Evolutionary conservation across 768 basidiomycete species (phyloP), one percentile per base, ranked within the genome.

Genomic region (Boletus sensibilis): DNA sequence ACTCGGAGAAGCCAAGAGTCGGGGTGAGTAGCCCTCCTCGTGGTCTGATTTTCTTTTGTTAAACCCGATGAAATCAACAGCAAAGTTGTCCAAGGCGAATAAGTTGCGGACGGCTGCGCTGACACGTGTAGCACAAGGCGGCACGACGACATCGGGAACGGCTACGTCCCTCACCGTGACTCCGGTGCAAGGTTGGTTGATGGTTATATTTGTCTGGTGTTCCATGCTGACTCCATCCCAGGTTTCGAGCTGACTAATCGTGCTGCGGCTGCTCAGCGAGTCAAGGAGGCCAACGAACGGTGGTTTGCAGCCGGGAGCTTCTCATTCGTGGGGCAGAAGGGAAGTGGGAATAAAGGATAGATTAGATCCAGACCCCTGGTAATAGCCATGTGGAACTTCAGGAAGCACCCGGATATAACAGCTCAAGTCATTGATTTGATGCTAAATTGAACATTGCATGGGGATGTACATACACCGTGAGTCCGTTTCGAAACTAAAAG

Each of bases 161-260:
- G 88, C 92, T 5, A 98, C 95, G 0, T 94, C 92, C 18, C 75
- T 98, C 55, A 90, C 89, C 8, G 95, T 98, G 56, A 98, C 96
- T 5, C 96, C 96, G 14, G 91, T 94, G 5, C 96, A 98, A 85
- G 96, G 92, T 85, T 58, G 38, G 78, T 62, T 41, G 47, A 37
- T 27, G 6, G 31, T 40, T 51, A 47, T 56, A 20, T 45, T 45
- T 49, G 12, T 27, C 41, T 20, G 34, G 20, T 4, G 14, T 16
- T 34, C 23, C 39, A 43, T 44, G 46, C 56, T 72, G 52, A 73
- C 52, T 55, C 42, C 13, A 56, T 49, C 52, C 49, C 3, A 62
- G 92, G 94, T 34, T 90, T 99, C 73, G 95, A 99, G 72, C 79
- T 99, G 57, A 94, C 94, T 52, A 98, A 98, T 68, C 88, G 91